phyloP scores from a whole-genome alignment of 805 yeast genomes.

The Blastobotrys mokoenaii region DNA sequence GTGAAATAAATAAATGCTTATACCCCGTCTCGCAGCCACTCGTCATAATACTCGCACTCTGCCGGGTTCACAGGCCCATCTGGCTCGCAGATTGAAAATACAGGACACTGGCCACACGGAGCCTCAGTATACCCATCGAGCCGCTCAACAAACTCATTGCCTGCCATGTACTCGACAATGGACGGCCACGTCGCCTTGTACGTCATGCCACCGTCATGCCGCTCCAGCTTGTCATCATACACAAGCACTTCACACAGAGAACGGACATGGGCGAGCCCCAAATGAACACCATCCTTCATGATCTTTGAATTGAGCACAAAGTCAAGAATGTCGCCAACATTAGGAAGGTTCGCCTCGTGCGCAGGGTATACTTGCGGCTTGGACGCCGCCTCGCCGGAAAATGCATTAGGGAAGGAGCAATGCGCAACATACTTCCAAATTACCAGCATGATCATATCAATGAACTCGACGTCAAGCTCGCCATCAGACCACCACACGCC shows the following conservation, averaged over 20 bases:
- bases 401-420: constrained; percentile 67
- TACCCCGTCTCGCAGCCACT: constrained; percentile 20
- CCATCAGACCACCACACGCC: constrained; percentile 99
- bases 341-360: constrained; percentile 54
- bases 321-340: constrained; percentile 62
- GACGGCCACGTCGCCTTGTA: constrained; percentile 82
- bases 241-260: constrained; percentile 81
- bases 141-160: constrained; percentile 6
- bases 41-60: constrained; percentile 27
- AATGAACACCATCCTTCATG: constrained; percentile 57
- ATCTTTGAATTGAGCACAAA: constrained; percentile 67
- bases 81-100: constrained; percentile 21
- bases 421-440: constrained; percentile 82
- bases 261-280: constrained; percentile 64
- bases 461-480: constrained; percentile 89
- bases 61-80: constrained; percentile 26
- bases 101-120: constrained; percentile 28
- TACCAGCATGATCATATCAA: constrained; percentile 71
- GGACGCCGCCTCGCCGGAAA: constrained; percentile 30
- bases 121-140: constrained; percentile 24
- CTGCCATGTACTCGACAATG: constrained; percentile 31
- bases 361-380: constrained; percentile 47
- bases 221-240: constrained; percentile 78
- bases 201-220: constrained; percentile 46
- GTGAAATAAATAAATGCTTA: background rate